These are phyloP conservation scores for Exophiala bonariae DNA, from an alignment of 2,329 filamentous ascomycete genomes.

Conservation along the genomic window DNA sequence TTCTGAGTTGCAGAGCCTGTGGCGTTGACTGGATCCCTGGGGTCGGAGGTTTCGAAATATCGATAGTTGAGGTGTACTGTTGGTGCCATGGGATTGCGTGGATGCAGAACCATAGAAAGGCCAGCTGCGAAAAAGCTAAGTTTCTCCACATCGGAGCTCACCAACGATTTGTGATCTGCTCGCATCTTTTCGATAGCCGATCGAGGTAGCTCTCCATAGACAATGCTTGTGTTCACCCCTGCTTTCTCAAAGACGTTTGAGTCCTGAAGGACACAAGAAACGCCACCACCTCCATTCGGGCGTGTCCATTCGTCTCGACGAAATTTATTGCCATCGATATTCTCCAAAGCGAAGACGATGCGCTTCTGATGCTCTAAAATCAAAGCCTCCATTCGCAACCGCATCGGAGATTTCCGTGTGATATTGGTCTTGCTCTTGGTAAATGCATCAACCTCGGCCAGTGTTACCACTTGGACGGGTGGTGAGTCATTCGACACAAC, in stretches of 20 bases:
- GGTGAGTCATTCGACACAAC: conserved; percentile 26
- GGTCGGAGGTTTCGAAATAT: conserved; percentile 93
- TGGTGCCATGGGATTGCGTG: conserved; percentile 92
- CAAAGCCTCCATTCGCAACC: conserved; percentile 93
- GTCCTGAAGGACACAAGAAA: conserved; percentile 91
- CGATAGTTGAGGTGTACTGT: conserved; percentile 98
- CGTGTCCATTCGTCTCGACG: conserved; percentile 82
- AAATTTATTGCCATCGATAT: conserved; percentile 81
- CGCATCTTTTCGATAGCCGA: conserved; percentile 91
- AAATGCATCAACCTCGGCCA: conserved; percentile 81
- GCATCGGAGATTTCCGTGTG: conserved; percentile 83
- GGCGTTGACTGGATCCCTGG: conserved; percentile 67
- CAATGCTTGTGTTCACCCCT: conserved; percentile 90
- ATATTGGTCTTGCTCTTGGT: conserved; percentile 77
- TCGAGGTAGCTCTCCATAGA: conserved; percentile 87
- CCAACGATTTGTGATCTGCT: conserved; percentile 88
- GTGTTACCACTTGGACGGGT: conserved; percentile 46
- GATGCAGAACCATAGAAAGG: conserved; percentile 89
- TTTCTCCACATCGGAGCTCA: conserved; percentile 71
- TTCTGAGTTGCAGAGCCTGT: conserved; percentile 54
- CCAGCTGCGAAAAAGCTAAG: conserved; percentile 95
- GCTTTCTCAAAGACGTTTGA: conserved; percentile 98
- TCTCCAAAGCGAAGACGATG: conserved; percentile 80
- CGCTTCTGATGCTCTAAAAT: conserved; percentile 89
- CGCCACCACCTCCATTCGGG: conserved; percentile 85